Conservation (phyloP, 2,329 filamentous ascomycete species). For the Trichophyton benhamiae region DNA sequence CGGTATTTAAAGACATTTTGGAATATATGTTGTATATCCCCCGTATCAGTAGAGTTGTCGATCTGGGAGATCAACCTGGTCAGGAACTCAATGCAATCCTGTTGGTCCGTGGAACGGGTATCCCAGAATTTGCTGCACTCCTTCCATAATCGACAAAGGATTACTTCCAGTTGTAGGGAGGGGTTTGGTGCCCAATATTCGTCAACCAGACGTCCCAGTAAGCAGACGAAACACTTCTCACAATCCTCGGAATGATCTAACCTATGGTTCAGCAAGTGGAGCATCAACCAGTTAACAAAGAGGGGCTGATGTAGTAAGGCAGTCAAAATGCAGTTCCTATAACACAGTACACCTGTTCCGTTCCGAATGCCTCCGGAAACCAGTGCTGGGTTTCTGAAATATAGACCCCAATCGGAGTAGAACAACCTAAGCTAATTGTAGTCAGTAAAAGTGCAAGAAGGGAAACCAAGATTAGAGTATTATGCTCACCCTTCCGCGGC, state of each 20-base stretch:
- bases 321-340: constrained; percentile 10
- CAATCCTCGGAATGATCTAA: not conserved
- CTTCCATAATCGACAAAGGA: not conserved
- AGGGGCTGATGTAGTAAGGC: constrained; percentile 10
- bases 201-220: constrained; percentile 1
- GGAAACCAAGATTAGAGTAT: not conserved
- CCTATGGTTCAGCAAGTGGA: constrained; percentile 4
- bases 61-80: constrained; percentile 3
- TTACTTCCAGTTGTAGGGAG: constrained; percentile 3
- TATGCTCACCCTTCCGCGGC: constrained; percentile 8
- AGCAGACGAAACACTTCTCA: constrained; percentile 6
- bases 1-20: constrained; percentile 4
- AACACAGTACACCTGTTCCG: constrained; percentile 8
- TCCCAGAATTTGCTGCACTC: constrained; percentile 6
- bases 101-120: not conserved
- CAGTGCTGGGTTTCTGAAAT: not conserved
- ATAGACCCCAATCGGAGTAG: constrained; percentile 8
- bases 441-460: not conserved
- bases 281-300: constrained; percentile 10
- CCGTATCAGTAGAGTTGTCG: not conserved
- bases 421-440: constrained; percentile 7
- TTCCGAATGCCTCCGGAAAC: constrained; percentile 9
- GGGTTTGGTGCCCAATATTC: constrained; percentile 7
- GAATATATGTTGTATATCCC: constrained; percentile 8
- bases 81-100: constrained; percentile 11